phyloP scores from a whole-genome alignment of 2,329 filamentous ascomycete genomes.

The Scedosporium dehoogii region DNA sequence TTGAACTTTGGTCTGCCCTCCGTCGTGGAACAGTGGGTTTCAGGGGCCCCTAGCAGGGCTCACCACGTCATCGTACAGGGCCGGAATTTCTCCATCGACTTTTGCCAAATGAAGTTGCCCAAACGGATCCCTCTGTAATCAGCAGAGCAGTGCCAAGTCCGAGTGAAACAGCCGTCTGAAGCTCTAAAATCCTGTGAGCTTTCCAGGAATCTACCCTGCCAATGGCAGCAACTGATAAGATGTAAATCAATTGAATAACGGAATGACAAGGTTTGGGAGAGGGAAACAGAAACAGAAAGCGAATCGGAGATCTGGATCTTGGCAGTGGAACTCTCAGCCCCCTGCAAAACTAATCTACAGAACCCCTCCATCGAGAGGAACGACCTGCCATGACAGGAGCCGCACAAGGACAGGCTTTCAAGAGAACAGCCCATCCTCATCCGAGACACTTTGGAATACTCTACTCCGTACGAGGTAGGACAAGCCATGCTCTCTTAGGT shows the following conservation, averaged over 20 bases:
- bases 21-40: not conserved
- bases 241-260: not conserved
- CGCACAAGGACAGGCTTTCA: no score
- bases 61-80: slow-evolving; percentile 5
- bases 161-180: not conserved
- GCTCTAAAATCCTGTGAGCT: not conserved
- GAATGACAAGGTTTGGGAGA: no score
- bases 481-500: not conserved
- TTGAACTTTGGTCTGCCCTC: not conserved
- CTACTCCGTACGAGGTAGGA: not conserved
- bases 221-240: not conserved
- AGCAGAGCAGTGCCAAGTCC: not conserved
- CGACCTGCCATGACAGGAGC: no score
- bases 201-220: not conserved
- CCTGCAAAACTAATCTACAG: no score
- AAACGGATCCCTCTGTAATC: not conserved
- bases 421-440: no score
- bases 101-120: not conserved
- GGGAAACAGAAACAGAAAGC: no score
- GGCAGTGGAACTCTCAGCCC: no score
- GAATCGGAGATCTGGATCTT: no score
- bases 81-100: not conserved
- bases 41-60: not conserved
- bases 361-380: no score
- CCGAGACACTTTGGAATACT: no score